A percentile compares a stretch with the other conserved stretches of the same genome.
Evolutionary conservation across 1,284 basidiomycete species (phyloP).

Genomic region (Leccinum fallax): DNA sequence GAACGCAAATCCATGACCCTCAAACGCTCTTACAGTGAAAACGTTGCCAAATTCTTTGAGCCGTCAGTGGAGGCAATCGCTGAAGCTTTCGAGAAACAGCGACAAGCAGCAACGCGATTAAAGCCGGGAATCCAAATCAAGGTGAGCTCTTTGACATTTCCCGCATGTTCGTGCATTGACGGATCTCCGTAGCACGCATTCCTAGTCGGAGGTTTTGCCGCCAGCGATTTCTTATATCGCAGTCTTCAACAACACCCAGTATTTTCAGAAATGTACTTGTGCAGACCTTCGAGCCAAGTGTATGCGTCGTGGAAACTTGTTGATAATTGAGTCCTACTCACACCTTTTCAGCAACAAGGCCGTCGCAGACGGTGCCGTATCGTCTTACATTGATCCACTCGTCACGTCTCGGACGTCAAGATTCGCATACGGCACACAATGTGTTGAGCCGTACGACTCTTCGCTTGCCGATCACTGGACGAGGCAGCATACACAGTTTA

Average conservation of each 20-base stretch:
- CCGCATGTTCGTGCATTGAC: background rate
- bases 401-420: slow-evolving; percentile 48
- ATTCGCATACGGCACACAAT: slow-evolving; percentile 43
- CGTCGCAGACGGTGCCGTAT: slow-evolving; percentile 56
- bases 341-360: slow-evolving; percentile 49
- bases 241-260: slow-evolving; percentile 37
- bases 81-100: slow-evolving; percentile 41
- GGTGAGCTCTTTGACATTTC: slow-evolving; percentile 17
- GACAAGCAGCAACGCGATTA: slow-evolving; percentile 12
- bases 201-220: slow-evolving; percentile 51
- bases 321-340: slow-evolving; percentile 1
- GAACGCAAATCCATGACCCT: background rate
- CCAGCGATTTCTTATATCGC: slow-evolving; percentile 49
- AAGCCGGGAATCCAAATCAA: slow-evolving; percentile 31
- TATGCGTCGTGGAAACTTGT: slow-evolving; percentile 24
- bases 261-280: slow-evolving; percentile 33
- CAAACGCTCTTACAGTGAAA: slow-evolving; percentile 26
- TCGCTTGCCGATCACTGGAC: slow-evolving; percentile 37
- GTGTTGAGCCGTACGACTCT: slow-evolving; percentile 28
- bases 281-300: slow-evolving; percentile 42
- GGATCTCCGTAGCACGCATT: slow-evolving; percentile 5
- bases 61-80: slow-evolving; percentile 47
- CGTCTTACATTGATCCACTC: slow-evolving; percentile 50
- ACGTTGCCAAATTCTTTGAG: slow-evolving; percentile 47
- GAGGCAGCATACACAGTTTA: slow-evolving; percentile 18